A percentile compares a stretch with the other conserved stretches of the same genome.
These are phyloP conservation scores for Cryptococcus wingfieldii DNA, from an alignment of 1,284 basidiomycete species.

Conservation along the genomic window DNA sequence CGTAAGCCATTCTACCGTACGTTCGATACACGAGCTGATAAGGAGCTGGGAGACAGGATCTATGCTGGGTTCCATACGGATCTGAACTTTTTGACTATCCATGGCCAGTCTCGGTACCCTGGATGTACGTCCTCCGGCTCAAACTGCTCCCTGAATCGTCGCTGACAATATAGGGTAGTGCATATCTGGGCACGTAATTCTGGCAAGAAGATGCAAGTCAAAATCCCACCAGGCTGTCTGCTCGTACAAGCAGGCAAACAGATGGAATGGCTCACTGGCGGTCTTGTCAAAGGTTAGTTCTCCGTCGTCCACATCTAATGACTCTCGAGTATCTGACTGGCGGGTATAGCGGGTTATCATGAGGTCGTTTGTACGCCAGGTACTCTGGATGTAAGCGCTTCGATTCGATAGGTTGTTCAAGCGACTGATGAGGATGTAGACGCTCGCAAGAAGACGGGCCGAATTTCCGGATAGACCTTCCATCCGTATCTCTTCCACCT, in stretches of 20 bases:
- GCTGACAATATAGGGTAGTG: constrained; percentile 19
- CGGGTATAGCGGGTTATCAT: constrained; percentile 66
- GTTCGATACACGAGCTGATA: background rate
- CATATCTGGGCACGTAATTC: constrained; percentile 89
- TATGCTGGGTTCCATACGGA: constrained; percentile 80
- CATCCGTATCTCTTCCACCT: constrained; percentile 87
- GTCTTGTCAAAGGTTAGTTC: constrained; percentile 64
- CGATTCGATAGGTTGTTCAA: background rate
- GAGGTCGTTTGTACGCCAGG: constrained; percentile 81
- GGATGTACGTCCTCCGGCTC: constrained; percentile 28
- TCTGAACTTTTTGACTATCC: constrained; percentile 64
- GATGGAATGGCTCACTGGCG: constrained; percentile 80
- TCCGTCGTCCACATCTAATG: background rate
- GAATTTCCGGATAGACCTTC: constrained; percentile 68
- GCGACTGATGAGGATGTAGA: constrained; percentile 49
- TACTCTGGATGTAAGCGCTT: constrained; percentile 60
- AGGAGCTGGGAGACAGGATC: constrained; percentile 55
- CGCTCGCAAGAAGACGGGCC: constrained; percentile 59
- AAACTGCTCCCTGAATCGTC: background rate
- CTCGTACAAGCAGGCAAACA: constrained; percentile 84
- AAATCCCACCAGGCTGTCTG: constrained; percentile 62
- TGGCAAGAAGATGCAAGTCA: constrained; percentile 77
- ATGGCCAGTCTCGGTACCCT: constrained; percentile 65
- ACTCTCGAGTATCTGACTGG: background rate
- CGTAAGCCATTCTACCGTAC: constrained; percentile 22